Conservation (phyloP, 768 basidiomycete species). For the Agrocybe chaxingu region DNA sequence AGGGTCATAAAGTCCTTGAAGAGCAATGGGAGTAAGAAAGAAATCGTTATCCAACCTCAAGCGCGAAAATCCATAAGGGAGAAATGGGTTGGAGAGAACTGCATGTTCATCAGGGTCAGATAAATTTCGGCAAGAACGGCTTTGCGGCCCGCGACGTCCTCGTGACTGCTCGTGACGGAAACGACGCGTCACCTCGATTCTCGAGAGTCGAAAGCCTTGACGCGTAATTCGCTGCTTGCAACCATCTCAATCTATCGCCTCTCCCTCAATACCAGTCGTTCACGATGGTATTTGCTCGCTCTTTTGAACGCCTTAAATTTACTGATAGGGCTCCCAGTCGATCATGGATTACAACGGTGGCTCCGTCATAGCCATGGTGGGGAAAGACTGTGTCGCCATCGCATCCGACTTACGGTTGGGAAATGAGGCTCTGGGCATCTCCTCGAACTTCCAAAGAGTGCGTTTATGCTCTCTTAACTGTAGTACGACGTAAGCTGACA, state of each 20-base stretch:
- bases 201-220: slow-evolving; percentile 9
- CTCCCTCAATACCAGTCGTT: slow-evolving; percentile 13
- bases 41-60: too few species aligned
- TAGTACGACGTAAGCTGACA: slow-evolving; percentile 12
- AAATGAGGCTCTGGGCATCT: slow-evolving; percentile 80
- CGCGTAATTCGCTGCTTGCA: slow-evolving; percentile 27
- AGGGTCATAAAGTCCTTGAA: too few species aligned
- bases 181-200: slow-evolving; percentile 41
- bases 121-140: neutral
- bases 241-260: slow-evolving; percentile 5
- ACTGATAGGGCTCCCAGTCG: slow-evolving; percentile 49
- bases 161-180: slow-evolving; percentile 26
- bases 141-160: neutral
- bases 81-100: neutral
- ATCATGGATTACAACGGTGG: slow-evolving; percentile 95
- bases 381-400: slow-evolving; percentile 98
- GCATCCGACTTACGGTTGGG: slow-evolving; percentile 93
- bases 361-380: slow-evolving; percentile 98
- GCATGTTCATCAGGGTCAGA: neutral
- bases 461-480: slow-evolving; percentile 5
- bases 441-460: slow-evolving; percentile 94
- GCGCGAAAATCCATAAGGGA: too few species aligned
- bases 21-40: too few species aligned
- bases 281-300: slow-evolving; percentile 34
- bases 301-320: neutral